phyloP scores from a whole-genome alignment of 305 asterid genomes.

The Plantago coronopus region DNA sequence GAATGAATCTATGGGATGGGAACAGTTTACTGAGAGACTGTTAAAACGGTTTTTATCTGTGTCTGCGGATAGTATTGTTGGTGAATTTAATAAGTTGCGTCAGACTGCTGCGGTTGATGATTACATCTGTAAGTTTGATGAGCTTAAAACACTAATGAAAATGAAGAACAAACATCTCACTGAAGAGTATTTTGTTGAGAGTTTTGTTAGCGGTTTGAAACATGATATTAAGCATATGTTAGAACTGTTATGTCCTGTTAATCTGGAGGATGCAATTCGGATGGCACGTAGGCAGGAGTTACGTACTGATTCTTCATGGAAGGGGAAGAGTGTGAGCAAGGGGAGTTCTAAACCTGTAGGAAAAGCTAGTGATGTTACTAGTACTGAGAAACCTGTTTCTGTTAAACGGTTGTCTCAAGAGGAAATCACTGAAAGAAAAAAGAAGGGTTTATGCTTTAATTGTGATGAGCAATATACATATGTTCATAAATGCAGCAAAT shows the following conservation, averaged over 20 bases:
- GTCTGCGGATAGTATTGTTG: neutral
- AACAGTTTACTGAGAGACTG: too few relatives aligned
- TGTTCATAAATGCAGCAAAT: neutral
- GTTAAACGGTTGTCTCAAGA: neutral
- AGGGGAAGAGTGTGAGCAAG: too few relatives aligned
- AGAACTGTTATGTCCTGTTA: neutral
- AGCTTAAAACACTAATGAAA: too few relatives aligned
- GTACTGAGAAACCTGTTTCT: neutral
- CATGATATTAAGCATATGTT: neutral
- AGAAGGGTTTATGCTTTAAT: neutral
- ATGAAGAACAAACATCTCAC: too few relatives aligned
- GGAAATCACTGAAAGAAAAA: neutral
- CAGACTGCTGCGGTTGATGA: neutral
- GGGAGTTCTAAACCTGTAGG: neutral
- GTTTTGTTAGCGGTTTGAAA: neutral
- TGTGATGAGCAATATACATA: neutral
- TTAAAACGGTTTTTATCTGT: neutral
- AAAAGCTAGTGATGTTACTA: neutral
- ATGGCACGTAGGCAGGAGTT: too few relatives aligned
- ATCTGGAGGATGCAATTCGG: neutral
- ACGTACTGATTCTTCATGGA: too few relatives aligned
- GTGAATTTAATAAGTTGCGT: neutral
- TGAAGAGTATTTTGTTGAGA: neutral
- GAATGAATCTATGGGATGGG: neutral
- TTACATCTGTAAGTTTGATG: neutral